Conservation (phyloP, 1,284 basidiomycete species). For the Coniophora puteana region DNA sequence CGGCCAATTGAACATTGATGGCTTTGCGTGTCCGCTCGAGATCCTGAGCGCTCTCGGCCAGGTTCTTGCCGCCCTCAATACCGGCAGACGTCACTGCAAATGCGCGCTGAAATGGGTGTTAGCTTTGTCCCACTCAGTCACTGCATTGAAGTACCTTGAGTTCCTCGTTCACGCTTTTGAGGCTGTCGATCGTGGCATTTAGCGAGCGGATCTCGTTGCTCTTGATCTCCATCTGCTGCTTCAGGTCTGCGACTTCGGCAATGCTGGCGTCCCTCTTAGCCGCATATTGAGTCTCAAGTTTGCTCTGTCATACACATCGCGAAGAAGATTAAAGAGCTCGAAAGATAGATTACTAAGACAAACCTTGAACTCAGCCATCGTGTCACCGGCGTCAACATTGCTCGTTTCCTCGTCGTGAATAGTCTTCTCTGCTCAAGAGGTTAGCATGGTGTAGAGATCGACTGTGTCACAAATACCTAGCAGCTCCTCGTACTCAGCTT, state of each 20-base stretch:
- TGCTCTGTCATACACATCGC: constrained; percentile 51
- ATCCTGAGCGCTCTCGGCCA: constrained; percentile 95
- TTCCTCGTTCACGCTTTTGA: constrained; percentile 97
- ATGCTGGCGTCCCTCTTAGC: constrained; percentile 89
- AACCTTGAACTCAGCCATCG: constrained; percentile 90
- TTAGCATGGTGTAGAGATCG: constrained; percentile 9
- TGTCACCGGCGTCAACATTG: constrained; percentile 76
- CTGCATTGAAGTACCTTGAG: constrained; percentile 68
- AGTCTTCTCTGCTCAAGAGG: constrained; percentile 63
- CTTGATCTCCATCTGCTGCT: constrained; percentile 88
- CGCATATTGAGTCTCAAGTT: constrained; percentile 92
- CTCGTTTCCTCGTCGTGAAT: constrained; percentile 81
- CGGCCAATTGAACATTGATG: constrained; percentile 94
- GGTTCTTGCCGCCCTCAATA: constrained; percentile 93
- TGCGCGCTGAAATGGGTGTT: constrained; percentile 62
- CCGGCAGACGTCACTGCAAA: constrained; percentile 96
- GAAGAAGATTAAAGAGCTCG: constrained; percentile 8
- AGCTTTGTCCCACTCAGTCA: not conserved
- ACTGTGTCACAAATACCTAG: constrained; percentile 56
- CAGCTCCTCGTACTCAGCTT: constrained; percentile 95
- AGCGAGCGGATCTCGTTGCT: constrained; percentile 83
- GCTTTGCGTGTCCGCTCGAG: constrained; percentile 96
- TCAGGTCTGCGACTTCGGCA: constrained; percentile 86
- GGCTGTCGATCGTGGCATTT: constrained; percentile 85
- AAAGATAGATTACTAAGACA: constrained; percentile 14